Conservation (phyloP, 495 filamentous ascomycete genomes). For the Niebla homalea region DNA sequence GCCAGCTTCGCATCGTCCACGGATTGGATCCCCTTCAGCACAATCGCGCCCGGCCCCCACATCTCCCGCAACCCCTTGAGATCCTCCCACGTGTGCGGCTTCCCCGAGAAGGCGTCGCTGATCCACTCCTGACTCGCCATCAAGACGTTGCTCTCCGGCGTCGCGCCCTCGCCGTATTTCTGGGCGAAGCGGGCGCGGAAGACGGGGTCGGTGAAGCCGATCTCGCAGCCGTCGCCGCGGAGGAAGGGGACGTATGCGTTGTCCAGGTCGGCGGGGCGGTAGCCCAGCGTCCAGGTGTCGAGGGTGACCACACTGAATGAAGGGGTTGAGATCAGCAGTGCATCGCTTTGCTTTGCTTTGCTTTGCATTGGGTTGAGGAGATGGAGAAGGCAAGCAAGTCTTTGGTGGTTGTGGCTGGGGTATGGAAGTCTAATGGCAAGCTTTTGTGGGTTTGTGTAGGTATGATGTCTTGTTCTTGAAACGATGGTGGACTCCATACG, state of each 20-base stretch:
- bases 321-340: too few relatives aligned
- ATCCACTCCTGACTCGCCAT: conserved; percentile 38
- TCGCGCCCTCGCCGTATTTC: too few relatives aligned
- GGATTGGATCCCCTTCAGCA: conserved; percentile 42
- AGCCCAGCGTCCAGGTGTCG: conserved; percentile 45
- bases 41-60: conserved; percentile 45
- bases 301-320: conserved; percentile 38
- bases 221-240: conserved; percentile 30
- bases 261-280: conserved; percentile 54
- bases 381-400: too few relatives aligned
- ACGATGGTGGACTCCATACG: too few relatives aligned
- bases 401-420: too few relatives aligned
- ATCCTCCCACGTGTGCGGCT: conserved; percentile 44
- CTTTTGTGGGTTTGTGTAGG: too few relatives aligned
- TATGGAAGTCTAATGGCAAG: too few relatives aligned
- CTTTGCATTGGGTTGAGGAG: too few relatives aligned
- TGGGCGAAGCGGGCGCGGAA: conserved; percentile 42
- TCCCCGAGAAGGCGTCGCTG: conserved; percentile 33
- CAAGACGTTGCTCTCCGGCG: not conserved
- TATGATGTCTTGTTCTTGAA: too few relatives aligned
- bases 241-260: conserved; percentile 42
- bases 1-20: conserved; percentile 40
- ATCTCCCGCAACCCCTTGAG: conserved; percentile 39
- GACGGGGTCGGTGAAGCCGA: conserved; percentile 44
- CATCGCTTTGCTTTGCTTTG: too few relatives aligned